Conservation (phyloP, 345 rosid species). For the Trapa incisa region DNA sequence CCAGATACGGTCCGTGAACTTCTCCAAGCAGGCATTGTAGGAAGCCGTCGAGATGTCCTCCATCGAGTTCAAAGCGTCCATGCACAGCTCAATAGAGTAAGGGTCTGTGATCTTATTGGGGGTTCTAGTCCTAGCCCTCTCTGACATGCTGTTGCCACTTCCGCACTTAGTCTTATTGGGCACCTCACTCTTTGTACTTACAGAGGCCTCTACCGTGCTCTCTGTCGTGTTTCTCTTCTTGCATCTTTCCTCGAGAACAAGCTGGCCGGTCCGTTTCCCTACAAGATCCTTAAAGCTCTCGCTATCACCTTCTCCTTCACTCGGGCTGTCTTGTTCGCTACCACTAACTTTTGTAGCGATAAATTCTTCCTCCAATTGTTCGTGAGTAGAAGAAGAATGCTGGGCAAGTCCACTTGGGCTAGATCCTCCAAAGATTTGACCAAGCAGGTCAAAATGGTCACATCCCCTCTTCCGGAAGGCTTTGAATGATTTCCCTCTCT, state of each 20-base stretch:
- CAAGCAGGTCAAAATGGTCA: slow-evolving; percentile 5
- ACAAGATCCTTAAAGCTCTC: slow-evolving; percentile 2
- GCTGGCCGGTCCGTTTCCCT: neutral
- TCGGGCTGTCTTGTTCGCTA: neutral
- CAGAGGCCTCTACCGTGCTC: slow-evolving; percentile 3
- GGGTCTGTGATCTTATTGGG: neutral
- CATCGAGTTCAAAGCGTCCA: slow-evolving; percentile 6
- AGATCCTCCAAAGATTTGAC: neutral
- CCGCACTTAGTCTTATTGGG: neutral
- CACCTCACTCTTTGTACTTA: slow-evolving; percentile 1
- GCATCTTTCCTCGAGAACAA: neutral
- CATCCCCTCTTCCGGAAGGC: slow-evolving; percentile 5
- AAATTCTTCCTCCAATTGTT: slow-evolving; percentile 3
- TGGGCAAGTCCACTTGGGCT: neutral
- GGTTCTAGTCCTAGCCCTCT: neutral
- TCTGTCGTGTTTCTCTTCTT: slow-evolving; percentile 4
- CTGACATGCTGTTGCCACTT: neutral
- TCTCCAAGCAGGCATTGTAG: slow-evolving; percentile 6
- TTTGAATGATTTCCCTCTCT: slow-evolving; percentile 8
- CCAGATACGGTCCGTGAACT: slow-evolving; percentile 2
- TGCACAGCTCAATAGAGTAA: slow-evolving; percentile 3
- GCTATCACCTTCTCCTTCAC: slow-evolving; percentile 6
- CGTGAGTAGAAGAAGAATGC: slow-evolving; percentile 2
- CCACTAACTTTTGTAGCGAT: neutral
- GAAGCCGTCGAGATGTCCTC: slow-evolving; percentile 6